Base-by-base conservation (phyloP, 495 filamentous ascomycete species). In the Astrocystis sublimbata region DNA sequence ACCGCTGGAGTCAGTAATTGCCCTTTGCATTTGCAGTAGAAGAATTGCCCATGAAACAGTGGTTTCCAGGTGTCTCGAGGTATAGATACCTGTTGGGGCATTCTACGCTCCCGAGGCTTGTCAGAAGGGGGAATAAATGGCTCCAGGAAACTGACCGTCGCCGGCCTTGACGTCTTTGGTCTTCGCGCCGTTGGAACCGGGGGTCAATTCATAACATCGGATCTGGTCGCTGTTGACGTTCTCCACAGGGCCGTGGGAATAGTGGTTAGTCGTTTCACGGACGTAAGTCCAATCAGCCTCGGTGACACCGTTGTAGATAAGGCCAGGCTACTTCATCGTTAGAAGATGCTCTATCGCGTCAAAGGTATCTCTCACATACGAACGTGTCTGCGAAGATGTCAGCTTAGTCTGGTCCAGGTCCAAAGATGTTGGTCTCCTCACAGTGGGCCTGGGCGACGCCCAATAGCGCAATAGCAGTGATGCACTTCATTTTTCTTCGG, bases 221-320 rank as follows among this genome's bases (percentile, higher is more conserved):
- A 85, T 78, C 59, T 79, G 76, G 15, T 72, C 55, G n/a, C 68
- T 74, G 26, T 63, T 73, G 30, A 82, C 76, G 53, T 75, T 64
- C n/a, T 61, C 72, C 19, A 85, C 80, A 23, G 76, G 75, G 63
- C 74, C 72, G 58, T 79, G 77, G 61, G 62, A 68, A 57, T 78
- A 70, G 63, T 67, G 75, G 70, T 79, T 77, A 43, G 75, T 74
- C 26, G 76, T 73, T 66, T 55, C 66, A 26, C 76, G 74, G 7
- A 79, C 72, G 28, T 71, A 68, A 28, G 70, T 63, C 76, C 76
- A 79, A 62, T 79, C 75, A 28, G 42, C 47, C 21, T 63, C 50
- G 4, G 64, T 63, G 45, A 54, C 55, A 42, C 61, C 61, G 24
- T 57, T 51, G 40, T 63, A 60, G 15, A 66, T 40, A 33, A 66